Conservation (phyloP, 768 basidiomycete species). For the Hericium coralloides region DNA sequence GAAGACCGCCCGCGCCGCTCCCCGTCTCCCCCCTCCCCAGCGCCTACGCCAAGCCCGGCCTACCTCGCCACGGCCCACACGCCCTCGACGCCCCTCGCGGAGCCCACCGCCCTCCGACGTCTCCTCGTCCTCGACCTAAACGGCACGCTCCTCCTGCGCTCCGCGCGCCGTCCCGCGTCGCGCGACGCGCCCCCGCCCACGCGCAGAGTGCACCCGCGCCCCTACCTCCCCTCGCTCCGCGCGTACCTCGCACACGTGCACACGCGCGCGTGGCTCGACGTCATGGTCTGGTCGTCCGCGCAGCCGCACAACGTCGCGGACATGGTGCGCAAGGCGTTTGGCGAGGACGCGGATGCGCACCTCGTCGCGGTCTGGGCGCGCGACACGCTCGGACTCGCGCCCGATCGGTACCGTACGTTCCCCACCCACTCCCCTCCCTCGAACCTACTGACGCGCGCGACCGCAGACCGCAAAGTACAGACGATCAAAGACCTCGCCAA, state of each 20-base stretch:
- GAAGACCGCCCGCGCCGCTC: background rate
- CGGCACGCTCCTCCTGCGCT: slow-evolving; percentile 61
- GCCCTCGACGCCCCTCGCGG: slow-evolving; percentile 19
- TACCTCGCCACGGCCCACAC: slow-evolving; percentile 28
- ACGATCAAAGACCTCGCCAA: slow-evolving; percentile 73
- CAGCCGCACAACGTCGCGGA: slow-evolving; percentile 70
- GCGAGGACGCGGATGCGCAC: slow-evolving; percentile 29
- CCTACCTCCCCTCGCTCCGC: slow-evolving; percentile 55
- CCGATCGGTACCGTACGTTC: slow-evolving; percentile 57
- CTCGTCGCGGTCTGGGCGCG: slow-evolving; percentile 65
- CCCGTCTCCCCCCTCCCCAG: background rate
- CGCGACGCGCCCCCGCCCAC: slow-evolving; percentile 4
- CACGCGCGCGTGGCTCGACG: slow-evolving; percentile 64
- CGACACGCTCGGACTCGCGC: slow-evolving; percentile 61
- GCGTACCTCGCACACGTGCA: slow-evolving; percentile 53
- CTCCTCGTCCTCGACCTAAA: slow-evolving; percentile 71
- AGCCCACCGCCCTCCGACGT: slow-evolving; percentile 35
- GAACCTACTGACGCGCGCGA: background rate
- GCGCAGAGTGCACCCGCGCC: slow-evolving; percentile 46
- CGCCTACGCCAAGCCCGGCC: slow-evolving; percentile 21
- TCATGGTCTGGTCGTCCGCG: slow-evolving; percentile 87
- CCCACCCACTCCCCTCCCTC: background rate
- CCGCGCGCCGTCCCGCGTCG: slow-evolving; percentile 21
- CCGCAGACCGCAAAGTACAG: slow-evolving; percentile 26
- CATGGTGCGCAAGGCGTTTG: slow-evolving; percentile 64